These are phyloP conservation scores for Metschnikowia vanudenii DNA, from an alignment of 805 yeast genomes.

Conservation along the genomic window DNA sequence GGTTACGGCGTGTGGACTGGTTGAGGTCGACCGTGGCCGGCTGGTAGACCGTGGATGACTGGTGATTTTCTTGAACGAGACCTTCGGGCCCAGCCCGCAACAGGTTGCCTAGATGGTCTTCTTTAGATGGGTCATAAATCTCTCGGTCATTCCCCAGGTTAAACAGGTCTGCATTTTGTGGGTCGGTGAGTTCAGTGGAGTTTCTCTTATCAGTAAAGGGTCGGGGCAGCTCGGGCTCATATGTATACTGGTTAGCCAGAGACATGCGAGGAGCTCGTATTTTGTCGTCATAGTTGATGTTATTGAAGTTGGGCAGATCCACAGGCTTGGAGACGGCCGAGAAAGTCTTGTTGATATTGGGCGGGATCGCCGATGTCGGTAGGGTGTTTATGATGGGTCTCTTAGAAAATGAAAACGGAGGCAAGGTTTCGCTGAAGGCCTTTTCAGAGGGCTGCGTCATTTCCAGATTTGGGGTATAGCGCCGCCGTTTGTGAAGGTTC, in stretches of 20 bases:
- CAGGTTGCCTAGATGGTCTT: conserved; percentile 6
- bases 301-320: conserved; percentile 17
- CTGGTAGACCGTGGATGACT: conserved; percentile 6
- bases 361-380: conserved; percentile 14
- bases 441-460: conserved; percentile 3
- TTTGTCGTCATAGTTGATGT: conserved; percentile 50
- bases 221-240: conserved; percentile 19
- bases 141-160: not conserved
- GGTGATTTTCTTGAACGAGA: not conserved
- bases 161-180: not conserved
- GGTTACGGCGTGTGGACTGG: conserved; percentile 19
- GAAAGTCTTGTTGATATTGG: conserved; percentile 5
- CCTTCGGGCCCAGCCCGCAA: conserved; percentile 6
- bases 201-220: conserved; percentile 13
- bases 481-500: not conserved
- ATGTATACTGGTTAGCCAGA: conserved; percentile 29
- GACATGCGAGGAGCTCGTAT: conserved; percentile 56
- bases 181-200: not conserved
- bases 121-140: conserved; percentile 3
- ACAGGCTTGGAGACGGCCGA: conserved; percentile 5
- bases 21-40: conserved; percentile 19
- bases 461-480: not conserved
- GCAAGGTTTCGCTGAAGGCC: conserved; percentile 15
- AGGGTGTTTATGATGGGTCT: conserved; percentile 17
- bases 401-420: conserved; percentile 21